These are phyloP conservation scores for Hypholoma fasciculare DNA, from an alignment of 768 basidiomycete genomes.

Conservation along the genomic window DNA sequence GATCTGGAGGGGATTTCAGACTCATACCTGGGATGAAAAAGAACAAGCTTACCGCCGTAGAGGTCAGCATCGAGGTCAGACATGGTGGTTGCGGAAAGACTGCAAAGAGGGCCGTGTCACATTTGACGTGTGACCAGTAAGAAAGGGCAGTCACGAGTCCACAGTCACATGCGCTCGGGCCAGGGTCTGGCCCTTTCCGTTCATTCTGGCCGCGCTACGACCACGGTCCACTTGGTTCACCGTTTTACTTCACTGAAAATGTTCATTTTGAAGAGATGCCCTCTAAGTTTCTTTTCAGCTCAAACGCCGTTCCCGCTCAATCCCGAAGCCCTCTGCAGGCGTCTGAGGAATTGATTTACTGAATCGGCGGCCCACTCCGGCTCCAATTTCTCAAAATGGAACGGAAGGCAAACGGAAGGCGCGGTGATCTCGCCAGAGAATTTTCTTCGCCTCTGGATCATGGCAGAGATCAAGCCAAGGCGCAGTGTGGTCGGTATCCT, in stretches of 20 bases:
- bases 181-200: background rate
- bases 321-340: too few species aligned
- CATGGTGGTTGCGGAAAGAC: slow-evolving; percentile 48
- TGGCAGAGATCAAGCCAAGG: slow-evolving; percentile 1
- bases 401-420: background rate
- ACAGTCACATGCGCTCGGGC: slow-evolving; percentile 21
- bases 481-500: slow-evolving; percentile 46
- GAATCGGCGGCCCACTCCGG: background rate
- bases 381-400: slow-evolving; percentile 3
- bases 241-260: too few species aligned
- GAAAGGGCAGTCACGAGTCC: slow-evolving; percentile 15
- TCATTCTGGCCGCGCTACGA: too few species aligned
- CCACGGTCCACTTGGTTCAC: too few species aligned
- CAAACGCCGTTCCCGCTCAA: too few species aligned
- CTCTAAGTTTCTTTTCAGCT: too few species aligned
- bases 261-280: too few species aligned
- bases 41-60: slow-evolving; percentile 70
- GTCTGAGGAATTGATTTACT: background rate
- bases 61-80: slow-evolving; percentile 88
- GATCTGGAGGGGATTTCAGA: slow-evolving; percentile 41
- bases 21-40: background rate
- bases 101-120: background rate
- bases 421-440: background rate
- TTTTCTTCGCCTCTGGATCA: background rate
- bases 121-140: background rate